These are phyloP conservation scores for Mucor mucedo DNA, from an alignment of 371 early-diverging fungal species.

Conservation along the genomic window DNA sequence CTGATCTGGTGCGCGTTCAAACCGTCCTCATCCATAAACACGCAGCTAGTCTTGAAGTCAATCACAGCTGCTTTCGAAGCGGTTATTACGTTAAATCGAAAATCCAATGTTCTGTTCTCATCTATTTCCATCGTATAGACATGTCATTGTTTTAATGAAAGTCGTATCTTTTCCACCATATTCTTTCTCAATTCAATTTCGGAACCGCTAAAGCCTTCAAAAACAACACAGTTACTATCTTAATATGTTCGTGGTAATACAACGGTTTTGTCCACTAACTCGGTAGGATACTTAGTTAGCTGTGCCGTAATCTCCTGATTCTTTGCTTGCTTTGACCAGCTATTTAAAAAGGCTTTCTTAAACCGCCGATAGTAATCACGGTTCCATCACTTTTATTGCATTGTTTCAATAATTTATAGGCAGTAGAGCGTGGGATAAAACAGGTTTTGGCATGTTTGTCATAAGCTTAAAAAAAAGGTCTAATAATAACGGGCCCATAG, in stretches of 20 bases:
- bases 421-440: slow-evolving; percentile 9
- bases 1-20: slow-evolving; percentile 14
- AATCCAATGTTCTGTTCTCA: background rate
- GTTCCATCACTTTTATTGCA: slow-evolving; percentile 14
- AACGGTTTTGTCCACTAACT: slow-evolving; percentile 7
- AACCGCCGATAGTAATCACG: slow-evolving; percentile 7
- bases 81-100: slow-evolving; percentile 9
- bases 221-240: slow-evolving; percentile 13
- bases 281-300: slow-evolving; percentile 5
- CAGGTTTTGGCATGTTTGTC: too few species aligned
- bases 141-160: background rate
- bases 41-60: slow-evolving; percentile 5
- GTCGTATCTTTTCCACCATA: too few species aligned
- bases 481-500: too few species aligned
- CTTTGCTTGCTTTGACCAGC: background rate
- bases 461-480: too few species aligned
- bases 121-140: slow-evolving; percentile 12
- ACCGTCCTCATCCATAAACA: slow-evolving; percentile 16
- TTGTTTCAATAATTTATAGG: slow-evolving; percentile 10
- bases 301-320: background rate
- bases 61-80: slow-evolving; percentile 17
- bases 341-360: too few species aligned
- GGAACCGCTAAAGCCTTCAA: slow-evolving; percentile 10
- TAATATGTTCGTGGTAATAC: slow-evolving; percentile 5
- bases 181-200: slow-evolving; percentile 11